phyloP scores from a whole-genome alignment of 1,284 basidiomycete genomes.

The Cutaneotrichosporon sp. region DNA sequence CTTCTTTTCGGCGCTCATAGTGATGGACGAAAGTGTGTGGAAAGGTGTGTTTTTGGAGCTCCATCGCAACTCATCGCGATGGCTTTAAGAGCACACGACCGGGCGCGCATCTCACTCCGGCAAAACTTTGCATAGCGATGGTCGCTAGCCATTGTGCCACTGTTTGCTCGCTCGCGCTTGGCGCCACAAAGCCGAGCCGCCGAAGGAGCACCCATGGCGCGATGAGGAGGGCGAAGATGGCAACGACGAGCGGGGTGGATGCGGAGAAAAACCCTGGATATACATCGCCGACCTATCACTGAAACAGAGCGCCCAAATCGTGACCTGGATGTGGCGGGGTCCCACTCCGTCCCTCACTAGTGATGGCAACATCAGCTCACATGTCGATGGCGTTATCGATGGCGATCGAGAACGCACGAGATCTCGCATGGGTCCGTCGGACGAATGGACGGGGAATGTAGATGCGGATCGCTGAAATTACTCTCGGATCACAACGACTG shows the following conservation, averaged over 20 bases:
- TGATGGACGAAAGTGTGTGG: neutral
- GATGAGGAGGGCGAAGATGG: neutral
- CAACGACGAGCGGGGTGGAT: neutral
- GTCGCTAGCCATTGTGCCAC: too few species aligned
- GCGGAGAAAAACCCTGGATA: neutral
- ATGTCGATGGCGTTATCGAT: neutral
- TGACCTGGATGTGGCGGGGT: neutral
- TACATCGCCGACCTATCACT: neutral
- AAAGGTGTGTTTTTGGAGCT: neutral
- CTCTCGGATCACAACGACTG: too few species aligned
- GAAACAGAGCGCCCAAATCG: neutral
- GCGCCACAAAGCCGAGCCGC: too few species aligned
- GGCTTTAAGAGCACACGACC: neutral
- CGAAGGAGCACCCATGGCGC: neutral
- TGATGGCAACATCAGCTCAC: neutral
- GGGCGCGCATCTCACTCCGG: too few species aligned
- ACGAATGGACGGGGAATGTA: too few species aligned
- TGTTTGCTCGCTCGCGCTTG: too few species aligned
- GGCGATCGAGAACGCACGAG: neutral
- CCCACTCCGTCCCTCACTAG: neutral
- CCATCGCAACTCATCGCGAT: neutral
- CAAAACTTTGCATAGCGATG: too few species aligned
- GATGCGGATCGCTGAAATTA: too few species aligned
- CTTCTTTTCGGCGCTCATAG: neutral
- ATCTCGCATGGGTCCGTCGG: too few species aligned